phyloP scores from a whole-genome alignment of 139 green algal species.

The Edaphochlamys debaryana region DNA sequence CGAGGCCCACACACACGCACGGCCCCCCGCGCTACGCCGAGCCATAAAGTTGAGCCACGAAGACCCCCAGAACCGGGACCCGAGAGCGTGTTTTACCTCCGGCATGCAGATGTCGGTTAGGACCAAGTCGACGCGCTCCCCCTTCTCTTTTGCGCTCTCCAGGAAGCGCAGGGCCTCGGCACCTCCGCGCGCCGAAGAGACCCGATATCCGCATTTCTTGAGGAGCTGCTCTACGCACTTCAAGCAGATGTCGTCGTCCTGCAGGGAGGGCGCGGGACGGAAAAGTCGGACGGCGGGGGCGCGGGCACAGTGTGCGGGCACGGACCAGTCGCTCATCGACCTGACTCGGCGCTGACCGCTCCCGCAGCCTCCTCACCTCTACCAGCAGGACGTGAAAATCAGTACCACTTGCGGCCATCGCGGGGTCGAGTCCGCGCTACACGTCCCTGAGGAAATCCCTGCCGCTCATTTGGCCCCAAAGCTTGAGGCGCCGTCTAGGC shows the following conservation, averaged over 20 bases:
- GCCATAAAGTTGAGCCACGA: neutral
- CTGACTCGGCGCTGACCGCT: no score
- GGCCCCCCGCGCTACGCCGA: no score
- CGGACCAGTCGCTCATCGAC: no score
- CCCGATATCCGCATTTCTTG: constrained; percentile 2
- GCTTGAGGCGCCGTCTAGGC: no score
- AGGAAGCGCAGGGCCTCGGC: constrained; percentile 8
- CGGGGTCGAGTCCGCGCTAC: no score
- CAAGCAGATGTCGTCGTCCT: constrained; percentile 28
- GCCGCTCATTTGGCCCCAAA: no score
- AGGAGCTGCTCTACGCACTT: constrained; percentile 40
- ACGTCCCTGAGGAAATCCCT: no score
- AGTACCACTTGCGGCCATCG: no score
- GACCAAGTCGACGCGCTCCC: constrained; percentile 29
- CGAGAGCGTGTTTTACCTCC: neutral
- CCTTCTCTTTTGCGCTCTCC: neutral
- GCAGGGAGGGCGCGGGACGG: no score
- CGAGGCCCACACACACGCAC: neutral
- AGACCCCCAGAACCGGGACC: neutral
- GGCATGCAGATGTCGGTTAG: constrained; percentile 49
- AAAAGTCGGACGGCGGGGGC: no score
- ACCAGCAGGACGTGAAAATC: constrained; percentile 28
- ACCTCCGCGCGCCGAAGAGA: constrained; percentile 9
- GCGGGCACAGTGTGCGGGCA: no score
- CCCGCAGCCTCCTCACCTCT: no score